These are phyloP conservation scores for Aspergillus sp. DNA, from an alignment of 2,329 filamentous ascomycete species.

Conservation along the genomic window DNA sequence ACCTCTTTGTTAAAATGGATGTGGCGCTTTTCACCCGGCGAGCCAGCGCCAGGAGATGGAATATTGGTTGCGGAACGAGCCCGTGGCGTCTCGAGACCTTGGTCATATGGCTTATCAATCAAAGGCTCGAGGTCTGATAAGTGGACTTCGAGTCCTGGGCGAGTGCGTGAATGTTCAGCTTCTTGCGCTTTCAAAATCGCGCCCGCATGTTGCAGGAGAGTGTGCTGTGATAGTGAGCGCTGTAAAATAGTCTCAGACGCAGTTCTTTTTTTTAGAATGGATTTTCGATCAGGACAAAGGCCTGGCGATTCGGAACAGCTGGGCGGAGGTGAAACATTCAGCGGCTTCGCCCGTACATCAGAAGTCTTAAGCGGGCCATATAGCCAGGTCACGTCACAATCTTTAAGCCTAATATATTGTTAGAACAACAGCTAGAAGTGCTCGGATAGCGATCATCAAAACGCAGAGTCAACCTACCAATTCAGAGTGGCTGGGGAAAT, in stretches of 20 bases:
- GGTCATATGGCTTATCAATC: constrained; percentile 40
- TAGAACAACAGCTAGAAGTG: background rate
- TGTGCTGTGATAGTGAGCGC: constrained; percentile 81
- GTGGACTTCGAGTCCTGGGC: constrained; percentile 54
- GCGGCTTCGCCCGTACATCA: constrained; percentile 53
- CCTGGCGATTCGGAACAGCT: constrained; percentile 60
- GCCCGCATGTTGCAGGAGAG: constrained; percentile 83
- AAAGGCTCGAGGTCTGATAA: constrained; percentile 63
- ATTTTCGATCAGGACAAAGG: constrained; percentile 76
- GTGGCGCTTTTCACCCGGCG: constrained; percentile 67
- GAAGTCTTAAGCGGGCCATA: constrained; percentile 88
- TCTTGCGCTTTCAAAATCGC: constrained; percentile 83
- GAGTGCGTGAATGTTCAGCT: constrained; percentile 56
- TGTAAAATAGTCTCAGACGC: constrained; percentile 96
- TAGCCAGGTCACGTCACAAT: constrained; percentile 95
- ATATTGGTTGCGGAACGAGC: constrained; percentile 64
- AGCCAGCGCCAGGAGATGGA: constrained; percentile 70
- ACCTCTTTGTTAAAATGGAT: constrained; percentile 98
- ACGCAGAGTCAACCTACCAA: constrained; percentile 62
- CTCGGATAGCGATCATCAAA: background rate
- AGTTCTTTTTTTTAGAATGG: constrained; percentile 93
- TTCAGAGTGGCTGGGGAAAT: constrained; percentile 89
- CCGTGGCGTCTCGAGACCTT: constrained; percentile 14
- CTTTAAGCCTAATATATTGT: constrained; percentile 71
- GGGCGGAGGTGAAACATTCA: constrained; percentile 50